These are phyloP conservation scores for Pyrrhoderma lamaoense DNA, from an alignment of 1,284 basidiomycete genomes.

Conservation along the genomic window DNA sequence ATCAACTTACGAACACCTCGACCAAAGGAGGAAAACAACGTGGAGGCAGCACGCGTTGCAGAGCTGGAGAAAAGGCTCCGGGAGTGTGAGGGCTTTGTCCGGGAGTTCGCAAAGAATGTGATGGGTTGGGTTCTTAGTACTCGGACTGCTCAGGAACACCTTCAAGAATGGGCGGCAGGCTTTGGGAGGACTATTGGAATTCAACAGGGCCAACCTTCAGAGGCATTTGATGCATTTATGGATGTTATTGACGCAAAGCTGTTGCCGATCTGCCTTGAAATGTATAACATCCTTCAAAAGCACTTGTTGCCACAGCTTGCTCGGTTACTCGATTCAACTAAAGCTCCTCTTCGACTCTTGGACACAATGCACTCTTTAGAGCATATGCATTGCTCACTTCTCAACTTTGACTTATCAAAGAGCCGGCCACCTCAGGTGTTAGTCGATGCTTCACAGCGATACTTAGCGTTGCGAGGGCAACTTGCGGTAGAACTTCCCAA, in stretches of 20 bases:
- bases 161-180: conserved; percentile 52
- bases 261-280: conserved; percentile 41
- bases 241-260: conserved; percentile 49
- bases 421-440: conserved; percentile 56
- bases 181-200: conserved; percentile 67
- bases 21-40: conserved; percentile 31
- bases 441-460: conserved; percentile 62
- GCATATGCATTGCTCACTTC: conserved; percentile 56
- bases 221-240: conserved; percentile 71
- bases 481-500: conserved; percentile 59
- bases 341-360: conserved; percentile 56
- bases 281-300: conserved; percentile 46
- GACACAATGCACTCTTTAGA: conserved; percentile 63
- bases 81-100: conserved; percentile 44
- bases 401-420: conserved; percentile 55
- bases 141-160: conserved; percentile 35
- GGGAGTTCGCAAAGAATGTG: conserved; percentile 50
- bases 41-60: conserved; percentile 49
- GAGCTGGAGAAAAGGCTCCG: conserved; percentile 49
- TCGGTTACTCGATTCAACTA: conserved; percentile 46
- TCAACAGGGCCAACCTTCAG: conserved; percentile 37
- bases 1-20: conserved; percentile 24
- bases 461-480: conserved; percentile 64
- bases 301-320: conserved; percentile 49
- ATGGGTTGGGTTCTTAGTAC: conserved; percentile 53